These are phyloP conservation scores for Chionographis japonica DNA, from an alignment of 106 monocot genomes.

Conservation along the genomic window DNA sequence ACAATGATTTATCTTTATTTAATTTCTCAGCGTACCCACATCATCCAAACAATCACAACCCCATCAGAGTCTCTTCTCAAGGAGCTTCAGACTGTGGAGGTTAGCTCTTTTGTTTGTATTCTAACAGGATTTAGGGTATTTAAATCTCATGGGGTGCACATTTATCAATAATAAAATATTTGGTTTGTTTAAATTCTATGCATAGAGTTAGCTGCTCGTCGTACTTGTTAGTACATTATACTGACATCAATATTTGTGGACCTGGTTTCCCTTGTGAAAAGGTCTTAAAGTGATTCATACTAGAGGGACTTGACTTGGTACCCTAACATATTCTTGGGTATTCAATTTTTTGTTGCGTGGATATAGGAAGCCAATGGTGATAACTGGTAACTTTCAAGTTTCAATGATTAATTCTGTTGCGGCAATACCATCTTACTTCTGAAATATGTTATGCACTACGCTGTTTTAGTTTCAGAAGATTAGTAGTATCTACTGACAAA, in stretches of 20 bases:
- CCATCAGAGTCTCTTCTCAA: conserved; percentile 79
- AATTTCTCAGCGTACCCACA: conserved; percentile 55
- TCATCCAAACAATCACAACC: conserved; percentile 59
- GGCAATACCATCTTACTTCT: too few species aligned
- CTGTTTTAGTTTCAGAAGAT: too few species aligned
- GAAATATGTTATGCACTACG: too few species aligned
- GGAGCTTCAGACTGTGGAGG: conserved; percentile 75
- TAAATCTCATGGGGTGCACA: neutral
- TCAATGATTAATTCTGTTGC: too few species aligned
- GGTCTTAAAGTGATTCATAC: too few species aligned
- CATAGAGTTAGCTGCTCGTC: neutral
- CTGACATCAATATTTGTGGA: neutral
- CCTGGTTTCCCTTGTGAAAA: too few species aligned
- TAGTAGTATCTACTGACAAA: too few species aligned
- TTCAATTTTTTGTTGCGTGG: too few species aligned
- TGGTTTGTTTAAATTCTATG: neutral
- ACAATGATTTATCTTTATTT: neutral
- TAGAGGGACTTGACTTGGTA: too few species aligned
- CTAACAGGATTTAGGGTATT: neutral
- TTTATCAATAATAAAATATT: neutral
- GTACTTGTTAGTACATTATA: neutral
- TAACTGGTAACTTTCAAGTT: too few species aligned
- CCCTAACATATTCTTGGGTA: too few species aligned
- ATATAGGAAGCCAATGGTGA: too few species aligned
- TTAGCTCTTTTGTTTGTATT: conserved; percentile 23